Evolutionary conservation across 306 rosid species (phyloP).

Genomic region (Hippophae gyantsensis): DNA sequence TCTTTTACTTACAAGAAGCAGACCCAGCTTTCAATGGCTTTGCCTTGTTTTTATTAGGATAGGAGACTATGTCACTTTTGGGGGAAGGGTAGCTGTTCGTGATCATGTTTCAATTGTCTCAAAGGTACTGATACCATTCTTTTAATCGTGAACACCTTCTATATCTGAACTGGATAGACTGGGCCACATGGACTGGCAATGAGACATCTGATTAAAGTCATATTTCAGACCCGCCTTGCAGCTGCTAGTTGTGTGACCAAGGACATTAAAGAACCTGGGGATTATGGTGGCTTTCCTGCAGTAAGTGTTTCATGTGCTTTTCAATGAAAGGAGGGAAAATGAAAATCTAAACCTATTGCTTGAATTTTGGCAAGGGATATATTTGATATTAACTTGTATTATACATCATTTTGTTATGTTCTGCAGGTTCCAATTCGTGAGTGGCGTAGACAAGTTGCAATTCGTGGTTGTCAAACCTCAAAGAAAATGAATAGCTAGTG

Average conservation of each 20-base stretch:
- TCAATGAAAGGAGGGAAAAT: not conserved
- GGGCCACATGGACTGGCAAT: not conserved
- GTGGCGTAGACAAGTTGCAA: constrained; percentile 76
- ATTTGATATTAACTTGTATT: not conserved
- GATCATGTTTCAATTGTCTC: constrained; percentile 73
- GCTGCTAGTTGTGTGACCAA: constrained; percentile 74
- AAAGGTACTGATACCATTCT: constrained; percentile 31
- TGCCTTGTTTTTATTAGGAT: constrained; percentile 38
- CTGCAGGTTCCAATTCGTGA: constrained; percentile 52
- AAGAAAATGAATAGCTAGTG: constrained; percentile 23
- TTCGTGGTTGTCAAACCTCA: constrained; percentile 16
- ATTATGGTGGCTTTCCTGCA: constrained; percentile 23
- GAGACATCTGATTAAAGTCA: constrained; percentile 20
- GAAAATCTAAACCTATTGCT: not conserved
- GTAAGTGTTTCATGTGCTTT: constrained; percentile 9
- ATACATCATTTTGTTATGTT: constrained; percentile 5
- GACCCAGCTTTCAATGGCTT: constrained; percentile 13
- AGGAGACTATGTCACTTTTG: constrained; percentile 79
- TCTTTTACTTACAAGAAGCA: constrained; percentile 5
- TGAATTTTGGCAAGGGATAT: too few species aligned
- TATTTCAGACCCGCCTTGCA: constrained; percentile 74
- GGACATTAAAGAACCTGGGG: constrained; percentile 77
- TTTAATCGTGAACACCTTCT: not conserved
- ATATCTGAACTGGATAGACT: not conserved
- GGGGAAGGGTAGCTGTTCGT: constrained; percentile 91